A percentile compares a stretch with the other conserved stretches of the same genome.
Conservation (phyloP, 495 filamentous ascomycete species). For the Massariosphaeria phaeospora region DNA sequence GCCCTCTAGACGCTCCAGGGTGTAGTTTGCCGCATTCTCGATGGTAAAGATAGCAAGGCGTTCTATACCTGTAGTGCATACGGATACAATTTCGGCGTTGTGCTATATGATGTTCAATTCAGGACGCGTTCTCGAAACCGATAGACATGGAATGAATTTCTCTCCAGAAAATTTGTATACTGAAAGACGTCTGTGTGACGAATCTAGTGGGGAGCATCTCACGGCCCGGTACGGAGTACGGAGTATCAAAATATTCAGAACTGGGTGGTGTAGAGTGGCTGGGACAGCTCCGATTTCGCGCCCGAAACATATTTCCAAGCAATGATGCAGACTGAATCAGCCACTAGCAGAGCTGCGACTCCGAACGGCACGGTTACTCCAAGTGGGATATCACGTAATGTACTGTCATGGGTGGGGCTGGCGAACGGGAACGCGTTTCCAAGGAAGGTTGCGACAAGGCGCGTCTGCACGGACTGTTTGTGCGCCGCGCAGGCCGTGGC, state of each 20-base stretch:
- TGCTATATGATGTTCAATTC: too few relatives aligned
- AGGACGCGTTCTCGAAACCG: too few relatives aligned
- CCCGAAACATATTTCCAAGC: constrained; percentile 10
- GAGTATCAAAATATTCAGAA: too few relatives aligned
- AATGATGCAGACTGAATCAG: constrained; percentile 9
- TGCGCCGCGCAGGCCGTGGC: constrained; percentile 12
- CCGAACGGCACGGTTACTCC: constrained; percentile 8
- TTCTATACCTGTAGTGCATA: neutral
- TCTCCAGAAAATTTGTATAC: too few relatives aligned
- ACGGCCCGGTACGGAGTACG: neutral
- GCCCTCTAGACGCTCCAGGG: neutral
- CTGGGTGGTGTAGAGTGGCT: too few relatives aligned
- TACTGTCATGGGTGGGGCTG: constrained; percentile 21
- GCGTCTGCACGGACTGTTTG: constrained; percentile 22
- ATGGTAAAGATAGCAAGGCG: neutral
- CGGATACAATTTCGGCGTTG: neutral
- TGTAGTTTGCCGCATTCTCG: neutral
- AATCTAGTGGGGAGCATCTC: neutral
- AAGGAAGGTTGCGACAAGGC: neutral
- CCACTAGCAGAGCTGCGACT: neutral
- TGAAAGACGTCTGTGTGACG: constrained; percentile 19
- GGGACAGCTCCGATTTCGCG: neutral
- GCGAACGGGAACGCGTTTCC: constrained; percentile 17
- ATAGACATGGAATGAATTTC: too few relatives aligned
- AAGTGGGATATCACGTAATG: too few relatives aligned